Evolutionary conservation across 1,139 yeast genomes (phyloP).

Genomic region (Taphrina flavorubra): DNA sequence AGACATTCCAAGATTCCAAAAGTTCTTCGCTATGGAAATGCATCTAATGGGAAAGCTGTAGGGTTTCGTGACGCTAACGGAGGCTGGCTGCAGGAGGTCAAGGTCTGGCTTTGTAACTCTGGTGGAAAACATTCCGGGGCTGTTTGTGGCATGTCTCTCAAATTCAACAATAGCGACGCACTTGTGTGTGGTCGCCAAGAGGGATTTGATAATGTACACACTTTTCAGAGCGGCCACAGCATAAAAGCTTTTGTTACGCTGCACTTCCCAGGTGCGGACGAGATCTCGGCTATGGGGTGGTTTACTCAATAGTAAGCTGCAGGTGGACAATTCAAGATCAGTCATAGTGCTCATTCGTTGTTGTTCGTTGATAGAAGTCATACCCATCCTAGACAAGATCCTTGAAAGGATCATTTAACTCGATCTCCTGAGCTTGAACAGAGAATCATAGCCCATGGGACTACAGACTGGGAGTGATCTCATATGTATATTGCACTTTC

Average conservation of each 20-base stretch:
- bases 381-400: neutral
- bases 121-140: neutral
- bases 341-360: no score
- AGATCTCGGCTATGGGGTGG: neutral
- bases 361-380: no score
- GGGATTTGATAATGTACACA: neutral
- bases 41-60: neutral
- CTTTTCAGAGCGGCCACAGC: neutral
- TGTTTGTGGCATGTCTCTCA: slow-evolving; percentile 2
- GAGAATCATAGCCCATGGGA: no score
- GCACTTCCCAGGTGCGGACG: neutral
- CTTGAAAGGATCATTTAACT: neutral
- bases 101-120: neutral
- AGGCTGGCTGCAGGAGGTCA: neutral
- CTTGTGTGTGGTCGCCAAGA: neutral
- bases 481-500: no score
- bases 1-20: neutral
- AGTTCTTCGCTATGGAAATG: neutral
- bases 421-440: no score
- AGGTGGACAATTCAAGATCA: no score
- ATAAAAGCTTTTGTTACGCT: neutral
- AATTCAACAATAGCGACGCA: neutral
- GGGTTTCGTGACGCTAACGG: neutral
- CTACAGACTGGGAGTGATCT: no score
- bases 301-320: neutral